Base-by-base conservation (phyloP, 2,329 filamentous ascomycete species). In the Bretziella fagacearum region DNA sequence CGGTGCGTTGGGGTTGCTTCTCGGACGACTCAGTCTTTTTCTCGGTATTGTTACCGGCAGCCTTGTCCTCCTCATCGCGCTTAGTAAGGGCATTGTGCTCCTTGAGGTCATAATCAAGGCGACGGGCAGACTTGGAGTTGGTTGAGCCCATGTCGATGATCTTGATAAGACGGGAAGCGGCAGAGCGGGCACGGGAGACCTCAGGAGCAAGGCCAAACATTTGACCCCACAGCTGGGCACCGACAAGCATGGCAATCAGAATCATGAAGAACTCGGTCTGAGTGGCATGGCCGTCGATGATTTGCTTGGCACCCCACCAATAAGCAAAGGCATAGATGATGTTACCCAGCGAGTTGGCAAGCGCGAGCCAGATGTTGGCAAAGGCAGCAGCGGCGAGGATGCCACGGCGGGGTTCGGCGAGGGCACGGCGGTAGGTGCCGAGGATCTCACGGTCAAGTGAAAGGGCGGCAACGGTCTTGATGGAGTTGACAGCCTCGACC, bases 221-320 rank as follows among this genome's bases (percentile, higher is more conserved):
- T 55, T 84, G 77, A 7, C 80, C 78, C 67, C 79, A 83, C 4
- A 81, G 67, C 58, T 83, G 77, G 0, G 82, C 80, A 48, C 77
- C 79, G 32, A 85, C 75, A 1, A 87, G 69, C 54, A 87, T 71
- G 3, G 80, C 70, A 4, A 81, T 69, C 3, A 84, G 66, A 6
- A 86, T 78, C 54, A 83, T 80, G 58, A 86, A 77, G 62, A 85
- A 86, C n/a, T 81, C 71, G 26, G 77, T 73, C 36, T 71, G 72
- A 2, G 63, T 67, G 53, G 80, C 80, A 48, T 73, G 63, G 3
- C 81, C 80, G 35, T 70, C 66, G 44, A 77, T 70, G 50, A 86
- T 82, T 52, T 77, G 74, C 54, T 74, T 79, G 0, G 80, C 71
- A 3, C 81, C 81, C 80, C 81, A 87, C 79, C 81, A 87, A 60